Base-by-base conservation (phyloP, 2,329 filamentous ascomycete genomes). In the Microcera coccophila region DNA sequence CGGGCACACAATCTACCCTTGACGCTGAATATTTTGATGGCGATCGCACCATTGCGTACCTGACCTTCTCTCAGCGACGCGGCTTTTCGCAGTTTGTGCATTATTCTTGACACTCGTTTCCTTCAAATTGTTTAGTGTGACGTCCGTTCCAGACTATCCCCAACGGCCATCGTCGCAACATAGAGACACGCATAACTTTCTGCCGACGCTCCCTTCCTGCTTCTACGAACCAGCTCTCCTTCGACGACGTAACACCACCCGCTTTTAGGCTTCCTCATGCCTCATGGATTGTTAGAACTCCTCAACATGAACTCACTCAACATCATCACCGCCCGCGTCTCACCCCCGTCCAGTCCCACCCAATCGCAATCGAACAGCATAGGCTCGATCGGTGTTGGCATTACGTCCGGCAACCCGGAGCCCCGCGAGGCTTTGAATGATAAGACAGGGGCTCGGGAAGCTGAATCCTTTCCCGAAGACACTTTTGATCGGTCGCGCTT, bases 301-400 rank as follows among this genome's bases (percentile, higher is more conserved):
- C 67, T 69, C 74, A 87, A 78, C 71, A 96, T 96, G 91, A 96
- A 96, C 82, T 95, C 90, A 61, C 76, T 95, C 74, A 95, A 93
- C 73, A 88, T 95, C 67, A 81, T 96, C 66, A 93, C 89, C 62
- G 82, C 87, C 65, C 84, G 86, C 71, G 87, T 90, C 65, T 82
- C 81, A 57, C 78, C 80, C 54, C 66, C 79, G 41, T 69, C 78
- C 45, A 80, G 73, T 55, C 73, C 78, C 24, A 62, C 65, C 34
- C 73, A 78, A 42, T 75, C 79, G 45, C 75, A 79, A 63, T 77
- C 78, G 49, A 82, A 81, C 63, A 83, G 80, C 20, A 69, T 81
- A 58, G 71, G 71, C 55, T 75, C 74, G 47, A 64, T 80, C 48
- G 69, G 72, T 48, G 61, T 76, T 36, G 68, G 70, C 38, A 64